Conservation (phyloP, 1,284 basidiomycete genomes). For the Kalmanozyma brasiliensis region DNA sequence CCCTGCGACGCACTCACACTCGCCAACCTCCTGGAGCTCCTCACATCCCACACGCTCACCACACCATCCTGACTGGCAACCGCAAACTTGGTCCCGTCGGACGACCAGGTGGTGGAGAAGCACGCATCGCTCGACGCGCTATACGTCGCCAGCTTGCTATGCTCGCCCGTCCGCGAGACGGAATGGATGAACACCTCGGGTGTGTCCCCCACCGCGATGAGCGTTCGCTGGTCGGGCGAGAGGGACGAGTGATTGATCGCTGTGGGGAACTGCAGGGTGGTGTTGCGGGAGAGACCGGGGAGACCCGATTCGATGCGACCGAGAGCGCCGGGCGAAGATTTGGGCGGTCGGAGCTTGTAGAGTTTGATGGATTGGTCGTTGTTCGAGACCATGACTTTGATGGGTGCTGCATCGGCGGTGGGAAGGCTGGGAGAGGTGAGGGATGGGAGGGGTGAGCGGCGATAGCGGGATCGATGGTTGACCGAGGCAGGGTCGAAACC, state of each 20-base stretch:
- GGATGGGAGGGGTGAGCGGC: slow-evolving; percentile 6
- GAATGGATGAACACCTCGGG: slow-evolving; percentile 75
- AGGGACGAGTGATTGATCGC: slow-evolving; percentile 68
- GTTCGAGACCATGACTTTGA: slow-evolving; percentile 77
- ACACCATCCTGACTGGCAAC: slow-evolving; percentile 86
- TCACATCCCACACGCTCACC: slow-evolving; percentile 73
- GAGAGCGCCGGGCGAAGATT: slow-evolving; percentile 63
- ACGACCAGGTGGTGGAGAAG: slow-evolving; percentile 85
- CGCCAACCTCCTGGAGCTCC: slow-evolving; percentile 61
- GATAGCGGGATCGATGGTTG: slow-evolving; percentile 33
- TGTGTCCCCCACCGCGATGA: slow-evolving; percentile 87
- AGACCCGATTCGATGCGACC: slow-evolving; percentile 46
- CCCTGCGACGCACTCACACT: slow-evolving; percentile 42
- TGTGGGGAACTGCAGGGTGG: slow-evolving; percentile 46
- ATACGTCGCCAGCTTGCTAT: slow-evolving; percentile 48
- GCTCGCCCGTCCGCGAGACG: slow-evolving; percentile 39
- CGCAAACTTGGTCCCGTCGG: slow-evolving; percentile 82
- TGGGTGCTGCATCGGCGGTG: slow-evolving; percentile 11
- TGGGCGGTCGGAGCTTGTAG: slow-evolving; percentile 55
- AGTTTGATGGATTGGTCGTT: slow-evolving; percentile 82
- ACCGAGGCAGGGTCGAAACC: slow-evolving; percentile 33
- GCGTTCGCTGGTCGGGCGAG: slow-evolving; percentile 82
- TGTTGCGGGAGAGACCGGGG: slow-evolving; percentile 73
- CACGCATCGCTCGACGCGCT: slow-evolving; percentile 71
- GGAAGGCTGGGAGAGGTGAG: slow-evolving; percentile 1